Base-by-base conservation (phyloP, 805 yeast species). In the Wickerhamiella brachini region DNA sequence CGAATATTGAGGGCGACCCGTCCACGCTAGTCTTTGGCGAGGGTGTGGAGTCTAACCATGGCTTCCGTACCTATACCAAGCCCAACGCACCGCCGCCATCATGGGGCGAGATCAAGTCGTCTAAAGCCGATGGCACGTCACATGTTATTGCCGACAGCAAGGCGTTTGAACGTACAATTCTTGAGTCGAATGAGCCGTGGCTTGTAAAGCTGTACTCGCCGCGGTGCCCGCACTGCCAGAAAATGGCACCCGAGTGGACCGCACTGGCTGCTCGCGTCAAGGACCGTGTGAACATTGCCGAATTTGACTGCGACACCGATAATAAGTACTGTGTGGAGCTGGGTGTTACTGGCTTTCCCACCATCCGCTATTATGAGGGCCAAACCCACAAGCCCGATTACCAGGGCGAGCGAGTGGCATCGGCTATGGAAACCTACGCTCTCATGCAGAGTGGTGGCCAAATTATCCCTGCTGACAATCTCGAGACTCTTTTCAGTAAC, bases 151-250 rank as follows among this genome's bases (percentile, higher is more conserved):
- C 17, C 20, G 58, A 55, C 38, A 58, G 54, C 24, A 56, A 57
- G 12, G 56, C 61, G 15, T 65, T 66, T 51, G 57, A 58, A 15
- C 52, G 56, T 9, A 53, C 51, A 5, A 65, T 68, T n/a, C 50
- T 61, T 7, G 50, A 54, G 4, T 51, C 64, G 21, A 51, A 52
- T 26, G 68, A 67, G 54, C 64, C 68, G 21, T 71, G 73, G 71
- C 57, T 70, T 46, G 53, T 71, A 60, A 66, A 68, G 58, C 70
- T 71, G 55, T 68, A 64, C 54, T 64, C 68, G 5, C 72, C 73
- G 9, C 54, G 62, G 49, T 70, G 73, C 56, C 66, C 68, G 18
- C 70, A 68, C 56, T 71, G 73, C 55, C 53, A 50, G 17, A 58
- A 57, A 7, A 59, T 70, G 63, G 65, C 59, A 8, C 65, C 68